Base-by-base conservation (phyloP, 2,329 filamentous ascomycete genomes). In the Monilinia vaccinii-corymbosi region DNA sequence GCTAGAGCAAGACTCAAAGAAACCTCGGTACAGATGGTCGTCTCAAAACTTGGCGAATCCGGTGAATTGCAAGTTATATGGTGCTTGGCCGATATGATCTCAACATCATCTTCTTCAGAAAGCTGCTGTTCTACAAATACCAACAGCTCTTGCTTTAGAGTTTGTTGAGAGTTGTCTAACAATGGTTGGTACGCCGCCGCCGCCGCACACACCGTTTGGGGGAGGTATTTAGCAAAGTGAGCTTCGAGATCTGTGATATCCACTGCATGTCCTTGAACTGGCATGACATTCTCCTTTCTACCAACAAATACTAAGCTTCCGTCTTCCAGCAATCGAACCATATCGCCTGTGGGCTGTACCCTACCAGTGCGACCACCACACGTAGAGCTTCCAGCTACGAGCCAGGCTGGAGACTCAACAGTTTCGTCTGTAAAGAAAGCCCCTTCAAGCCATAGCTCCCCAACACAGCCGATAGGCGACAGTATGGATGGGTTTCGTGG, bases 221-320 rank as follows among this genome's bases (percentile, higher is more conserved):
- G 71, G 1, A 78, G 70, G 23, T 75, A 66, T 38, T 62, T 71
- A 11, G 61, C 31, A n/a, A 76, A 67, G 61, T 75, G 72, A 6
- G 61, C 62, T 60, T 78, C 75, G 7, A 78, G 68, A 8, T 76
- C 74, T 16, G 71, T 67, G 23, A 75, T 68, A 57, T 76, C 71
- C 14, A 76, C 70, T 4, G 71, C 70, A 61, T 77, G 72, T 7
- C 75, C 75, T 42, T 76, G 70, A 11, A 71, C 65, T 0, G 70
- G 67, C 3, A 68, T 28, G 16, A 60, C 47, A 47, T 68, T 65
- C 28, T 88, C 86, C 64, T 84, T 85, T 56, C 86, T 78, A 13
- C 84, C 84, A 44, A 85, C 75, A 63, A 82, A 85, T 14, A 78
- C 71, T 44, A 86, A 77, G 6, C 75, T 76, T 11, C 65, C 71